phyloP scores from a whole-genome alignment of 768 basidiomycete species.

The Zangia roseola region DNA sequence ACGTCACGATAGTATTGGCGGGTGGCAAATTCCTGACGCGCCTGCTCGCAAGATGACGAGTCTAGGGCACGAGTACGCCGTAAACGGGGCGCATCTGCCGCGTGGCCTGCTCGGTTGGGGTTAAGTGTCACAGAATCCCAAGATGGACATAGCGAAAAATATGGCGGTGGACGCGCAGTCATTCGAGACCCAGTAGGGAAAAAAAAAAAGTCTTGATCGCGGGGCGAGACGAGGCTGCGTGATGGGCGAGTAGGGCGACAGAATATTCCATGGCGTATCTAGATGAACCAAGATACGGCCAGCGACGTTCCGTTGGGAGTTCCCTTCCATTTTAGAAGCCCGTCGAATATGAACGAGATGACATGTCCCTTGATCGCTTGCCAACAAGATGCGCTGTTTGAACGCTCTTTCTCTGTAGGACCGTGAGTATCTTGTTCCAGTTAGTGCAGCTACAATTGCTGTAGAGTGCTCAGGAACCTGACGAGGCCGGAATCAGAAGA shows the following conservation, averaged over 20 bases:
- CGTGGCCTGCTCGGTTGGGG: slow-evolving; percentile 24
- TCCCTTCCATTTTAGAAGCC: slow-evolving; percentile 35
- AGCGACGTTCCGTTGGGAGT: slow-evolving; percentile 14
- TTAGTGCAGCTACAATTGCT: slow-evolving; percentile 1
- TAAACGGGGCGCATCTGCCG: slow-evolving; percentile 34
- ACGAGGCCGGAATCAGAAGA: background rate
- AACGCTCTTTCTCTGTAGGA: slow-evolving; percentile 13
- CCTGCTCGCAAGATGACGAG: slow-evolving; percentile 17
- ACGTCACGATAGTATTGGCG: slow-evolving; percentile 13
- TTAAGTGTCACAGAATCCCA: slow-evolving; percentile 10
- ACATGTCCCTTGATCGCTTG: slow-evolving; percentile 33
- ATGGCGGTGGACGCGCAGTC: background rate
- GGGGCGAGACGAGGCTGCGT: slow-evolving; percentile 1
- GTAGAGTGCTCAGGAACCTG: slow-evolving; percentile 6
- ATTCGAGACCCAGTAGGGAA: background rate
- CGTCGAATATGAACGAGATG: slow-evolving; percentile 25
- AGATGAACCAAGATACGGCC: slow-evolving; percentile 11
- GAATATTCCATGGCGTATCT: slow-evolving; percentile 20
- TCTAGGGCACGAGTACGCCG: too few relatives aligned
- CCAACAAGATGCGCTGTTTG: slow-evolving; percentile 27
- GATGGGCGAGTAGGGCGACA: slow-evolving; percentile 11
- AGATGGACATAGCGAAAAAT: slow-evolving; percentile 20
- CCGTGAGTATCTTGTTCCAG: slow-evolving; percentile 10
- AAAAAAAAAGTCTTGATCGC: background rate
- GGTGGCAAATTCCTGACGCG: slow-evolving; percentile 12